Conservation (phyloP, 495 filamentous ascomycete species). For the Penicillium goetzii region DNA sequence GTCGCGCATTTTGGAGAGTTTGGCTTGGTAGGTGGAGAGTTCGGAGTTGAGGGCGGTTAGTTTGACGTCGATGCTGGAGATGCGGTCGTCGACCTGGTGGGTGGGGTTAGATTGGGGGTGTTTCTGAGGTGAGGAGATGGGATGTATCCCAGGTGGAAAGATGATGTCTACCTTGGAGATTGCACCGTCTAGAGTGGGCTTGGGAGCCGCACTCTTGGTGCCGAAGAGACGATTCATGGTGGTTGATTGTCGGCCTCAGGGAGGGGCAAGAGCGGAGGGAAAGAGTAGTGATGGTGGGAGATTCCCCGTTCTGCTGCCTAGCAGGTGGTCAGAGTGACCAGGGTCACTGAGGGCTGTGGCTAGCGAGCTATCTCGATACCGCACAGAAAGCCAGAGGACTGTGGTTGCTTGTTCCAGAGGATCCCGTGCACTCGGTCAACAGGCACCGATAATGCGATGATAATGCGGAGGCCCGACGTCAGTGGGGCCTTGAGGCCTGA, state of each 20-base stretch:
- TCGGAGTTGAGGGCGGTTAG: slow-evolving; percentile 90
- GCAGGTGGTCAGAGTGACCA: neutral
- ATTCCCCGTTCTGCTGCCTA: neutral
- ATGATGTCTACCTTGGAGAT: slow-evolving; percentile 71
- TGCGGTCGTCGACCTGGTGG: slow-evolving; percentile 74
- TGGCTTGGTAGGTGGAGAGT: slow-evolving; percentile 83
- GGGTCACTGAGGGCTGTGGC: neutral
- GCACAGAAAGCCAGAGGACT: neutral
- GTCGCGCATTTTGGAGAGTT: slow-evolving; percentile 92
- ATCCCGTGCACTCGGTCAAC: neutral
- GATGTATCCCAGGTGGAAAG: neutral
- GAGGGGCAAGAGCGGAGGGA: slow-evolving; percentile 1
- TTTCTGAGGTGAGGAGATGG: neutral
- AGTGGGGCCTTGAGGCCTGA: slow-evolving; percentile 18
- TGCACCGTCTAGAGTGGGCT: slow-evolving; percentile 84
- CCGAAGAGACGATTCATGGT: slow-evolving; percentile 97
- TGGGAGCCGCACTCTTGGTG: slow-evolving; percentile 82
- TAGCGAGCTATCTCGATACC: neutral
- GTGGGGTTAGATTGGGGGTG: neutral
- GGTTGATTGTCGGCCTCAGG: neutral
- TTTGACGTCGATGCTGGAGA: slow-evolving; percentile 92
- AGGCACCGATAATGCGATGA: slow-evolving; percentile 22
- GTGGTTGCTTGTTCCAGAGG: neutral
- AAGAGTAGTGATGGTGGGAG: neutral
- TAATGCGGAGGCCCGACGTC: slow-evolving; percentile 27